Evolutionary conservation across 805 yeast species (phyloP).

Genomic region (Saturnispora besseyi): DNA sequence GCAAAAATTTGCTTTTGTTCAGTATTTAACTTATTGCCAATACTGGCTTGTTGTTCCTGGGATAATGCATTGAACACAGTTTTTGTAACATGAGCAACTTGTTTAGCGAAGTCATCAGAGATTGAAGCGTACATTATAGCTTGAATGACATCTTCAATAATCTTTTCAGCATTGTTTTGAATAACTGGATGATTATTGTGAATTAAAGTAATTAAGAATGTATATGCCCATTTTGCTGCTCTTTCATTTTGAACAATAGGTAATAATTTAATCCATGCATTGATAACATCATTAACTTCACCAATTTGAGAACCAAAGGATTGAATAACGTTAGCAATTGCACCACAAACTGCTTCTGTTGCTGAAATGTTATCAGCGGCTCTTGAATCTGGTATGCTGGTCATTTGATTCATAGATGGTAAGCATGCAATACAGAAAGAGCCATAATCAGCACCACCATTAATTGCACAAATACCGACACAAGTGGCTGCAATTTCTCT

Average conservation of each 20-base stretch:
- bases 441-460: constrained; percentile 56
- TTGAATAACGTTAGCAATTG: constrained; percentile 78
- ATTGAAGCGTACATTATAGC: constrained; percentile 64
- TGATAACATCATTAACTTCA: constrained; percentile 51
- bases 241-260: constrained; percentile 81
- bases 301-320: constrained; percentile 51
- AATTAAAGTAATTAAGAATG: constrained; percentile 64
- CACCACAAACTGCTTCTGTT: constrained; percentile 75
- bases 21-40: constrained; percentile 54
- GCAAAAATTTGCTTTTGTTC: constrained; percentile 48
- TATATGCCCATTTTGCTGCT: constrained; percentile 79
- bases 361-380: constrained; percentile 79
- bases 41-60: constrained; percentile 54
- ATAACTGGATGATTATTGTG: constrained; percentile 57
- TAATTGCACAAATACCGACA: constrained; percentile 79
- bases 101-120: constrained; percentile 59
- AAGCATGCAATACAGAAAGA: constrained; percentile 62
- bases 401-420: constrained; percentile 64
- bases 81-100: constrained; percentile 54
- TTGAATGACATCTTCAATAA: constrained; percentile 62
- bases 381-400: constrained; percentile 70
- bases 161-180: constrained; percentile 41
- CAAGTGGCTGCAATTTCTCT: constrained; percentile 84
- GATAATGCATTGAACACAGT: constrained; percentile 56
- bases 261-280: constrained; percentile 71